These are phyloP conservation scores for Colletotrichum sublineola DNA, from an alignment of 2,329 filamentous ascomycete genomes.

Conservation along the genomic window DNA sequence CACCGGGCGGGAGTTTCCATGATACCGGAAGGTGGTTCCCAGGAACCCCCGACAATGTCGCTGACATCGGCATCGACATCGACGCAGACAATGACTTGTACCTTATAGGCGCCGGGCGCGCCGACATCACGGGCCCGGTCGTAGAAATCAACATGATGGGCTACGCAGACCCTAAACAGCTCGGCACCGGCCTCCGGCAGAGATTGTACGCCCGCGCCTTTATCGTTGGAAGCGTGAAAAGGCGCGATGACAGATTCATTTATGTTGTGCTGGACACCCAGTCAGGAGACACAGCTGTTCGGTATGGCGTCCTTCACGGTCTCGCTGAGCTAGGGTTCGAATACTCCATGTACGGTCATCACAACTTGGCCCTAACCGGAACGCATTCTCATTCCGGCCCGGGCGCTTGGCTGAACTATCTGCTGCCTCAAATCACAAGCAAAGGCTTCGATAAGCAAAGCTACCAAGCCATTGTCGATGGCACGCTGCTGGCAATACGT, in stretches of 20 bases:
- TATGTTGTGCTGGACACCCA: conserved; percentile 91
- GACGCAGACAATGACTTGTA: conserved; percentile 54
- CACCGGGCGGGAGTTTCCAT: background rate
- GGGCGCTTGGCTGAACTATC: conserved; percentile 92
- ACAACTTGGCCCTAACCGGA: conserved; percentile 89
- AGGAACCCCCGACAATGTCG: background rate
- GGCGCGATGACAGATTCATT: conserved; percentile 78
- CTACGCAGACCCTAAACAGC: conserved; percentile 83
- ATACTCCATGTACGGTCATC: conserved; percentile 80
- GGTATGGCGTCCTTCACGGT: conserved; percentile 83
- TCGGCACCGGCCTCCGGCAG: conserved; percentile 87
- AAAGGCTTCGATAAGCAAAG: conserved; percentile 88
- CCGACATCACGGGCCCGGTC: conserved; percentile 76
- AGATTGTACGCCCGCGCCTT: conserved; percentile 89
- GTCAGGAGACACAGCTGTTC: conserved; percentile 87
- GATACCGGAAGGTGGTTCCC: conserved; percentile 8
- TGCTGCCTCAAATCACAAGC: conserved; percentile 89
- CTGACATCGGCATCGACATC: background rate
- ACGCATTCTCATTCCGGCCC: conserved; percentile 93
- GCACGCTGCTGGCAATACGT: conserved; percentile 82
- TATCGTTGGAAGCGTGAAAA: conserved; percentile 79
- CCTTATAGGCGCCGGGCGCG: conserved; percentile 66
- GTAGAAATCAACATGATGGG: conserved; percentile 93
- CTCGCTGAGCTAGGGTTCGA: conserved; percentile 76
- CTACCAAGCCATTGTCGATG: conserved; percentile 88